phyloP scores from a whole-genome alignment of 441 rosid species.

The Eruca vesicaria region DNA sequence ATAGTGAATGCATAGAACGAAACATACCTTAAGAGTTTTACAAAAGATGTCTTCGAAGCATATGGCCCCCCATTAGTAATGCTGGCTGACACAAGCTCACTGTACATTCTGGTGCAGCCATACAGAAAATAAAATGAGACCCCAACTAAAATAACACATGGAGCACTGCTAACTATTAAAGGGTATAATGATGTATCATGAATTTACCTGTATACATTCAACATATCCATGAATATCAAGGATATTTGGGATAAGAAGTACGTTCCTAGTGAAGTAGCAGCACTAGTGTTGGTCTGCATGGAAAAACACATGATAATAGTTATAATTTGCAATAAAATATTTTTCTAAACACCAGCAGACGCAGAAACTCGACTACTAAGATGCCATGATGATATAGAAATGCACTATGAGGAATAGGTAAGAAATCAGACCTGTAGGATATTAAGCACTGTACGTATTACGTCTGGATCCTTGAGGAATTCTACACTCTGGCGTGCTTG shows the following conservation, averaged over 20 bases:
- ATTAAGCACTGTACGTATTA: conserved; percentile 90
- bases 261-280: conserved; percentile 92
- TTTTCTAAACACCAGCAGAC: conserved; percentile 1
- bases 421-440: conserved; percentile 75
- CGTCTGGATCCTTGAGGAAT: conserved; percentile 88
- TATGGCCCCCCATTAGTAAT: conserved; percentile 96
- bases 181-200: not conserved
- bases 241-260: conserved; percentile 89
- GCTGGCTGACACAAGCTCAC: conserved; percentile 96
- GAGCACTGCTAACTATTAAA: not conserved
- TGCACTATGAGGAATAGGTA: not conserved
- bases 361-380: conserved; percentile 5
- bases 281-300: conserved; percentile 98
- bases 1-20: not conserved
- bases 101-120: conserved; percentile 86
- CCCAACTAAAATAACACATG: not conserved
- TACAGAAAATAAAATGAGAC: not conserved
- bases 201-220: conserved; percentile 90
- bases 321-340: conserved; percentile 7
- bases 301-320: not conserved
- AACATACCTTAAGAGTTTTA: conserved; percentile 85
- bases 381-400: not conserved
- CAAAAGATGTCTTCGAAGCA: conserved; percentile 93
- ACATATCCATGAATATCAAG: conserved; percentile 96
- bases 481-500: conserved; percentile 99